Percentiles rank a stretch among this genome's conserved stretches.
phyloP scores from a whole-genome alignment of 441 rosid species.

The Gossypium lobatum region DNA sequence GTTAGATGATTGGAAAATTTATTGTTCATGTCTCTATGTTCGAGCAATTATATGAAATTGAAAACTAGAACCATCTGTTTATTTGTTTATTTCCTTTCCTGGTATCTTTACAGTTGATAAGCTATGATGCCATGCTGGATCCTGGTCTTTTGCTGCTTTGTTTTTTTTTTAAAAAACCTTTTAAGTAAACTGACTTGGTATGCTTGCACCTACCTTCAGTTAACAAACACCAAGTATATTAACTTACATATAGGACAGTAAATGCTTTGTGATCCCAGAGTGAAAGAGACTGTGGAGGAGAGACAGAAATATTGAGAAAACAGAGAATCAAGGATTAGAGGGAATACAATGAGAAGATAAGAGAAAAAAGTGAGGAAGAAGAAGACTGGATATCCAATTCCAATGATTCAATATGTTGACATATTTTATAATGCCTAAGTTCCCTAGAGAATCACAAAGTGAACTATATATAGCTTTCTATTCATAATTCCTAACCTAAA shows the following conservation, averaged over 20 bases:
- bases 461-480: neutral
- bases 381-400: neutral
- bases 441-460: neutral
- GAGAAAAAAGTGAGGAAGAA: constrained; percentile 1
- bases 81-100: neutral
- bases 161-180: neutral
- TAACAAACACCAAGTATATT: neutral
- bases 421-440: neutral
- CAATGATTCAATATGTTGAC: neutral
- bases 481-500: constrained; percentile 6
- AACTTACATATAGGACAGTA: neutral
- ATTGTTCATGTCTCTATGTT: neutral
- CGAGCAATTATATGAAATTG: neutral
- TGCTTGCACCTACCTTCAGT: neutral
- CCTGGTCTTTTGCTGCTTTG: neutral
- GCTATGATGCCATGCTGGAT: neutral
- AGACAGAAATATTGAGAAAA: neutral
- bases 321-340: neutral
- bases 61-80: constrained; percentile 1
- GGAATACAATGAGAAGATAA: neutral
- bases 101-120: neutral
- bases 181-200: neutral
- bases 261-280: neutral
- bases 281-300: neutral
- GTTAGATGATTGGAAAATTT: neutral